Conservation (phyloP, 441 rosid species). For the Theobroma grandiflorum region DNA sequence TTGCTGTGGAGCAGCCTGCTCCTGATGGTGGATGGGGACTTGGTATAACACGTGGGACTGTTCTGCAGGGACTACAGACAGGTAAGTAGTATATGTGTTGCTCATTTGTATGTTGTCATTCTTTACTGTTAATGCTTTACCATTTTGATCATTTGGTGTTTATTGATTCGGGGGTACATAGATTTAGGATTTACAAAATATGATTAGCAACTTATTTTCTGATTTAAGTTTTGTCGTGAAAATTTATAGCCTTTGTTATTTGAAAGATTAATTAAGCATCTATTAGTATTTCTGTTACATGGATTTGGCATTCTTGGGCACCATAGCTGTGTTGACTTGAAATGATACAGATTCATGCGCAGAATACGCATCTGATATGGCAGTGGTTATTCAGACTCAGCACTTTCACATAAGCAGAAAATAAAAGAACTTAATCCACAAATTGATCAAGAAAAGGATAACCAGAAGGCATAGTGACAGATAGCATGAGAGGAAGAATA, state of each 20-base stretch:
- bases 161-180: not conserved
- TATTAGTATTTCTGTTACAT: not conserved
- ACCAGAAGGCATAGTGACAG: not conserved
- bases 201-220: not conserved
- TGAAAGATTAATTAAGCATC: not conserved
- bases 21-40: slow-evolving; percentile 77
- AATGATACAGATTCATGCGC: not conserved
- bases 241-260: not conserved
- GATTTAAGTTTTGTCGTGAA: not conserved
- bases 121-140: not conserved
- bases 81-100: slow-evolving; percentile 52
- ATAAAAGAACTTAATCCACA: not conserved
- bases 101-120: slow-evolving; percentile 16
- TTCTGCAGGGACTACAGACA: slow-evolving; percentile 77
- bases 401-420: not conserved
- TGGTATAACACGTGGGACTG: slow-evolving; percentile 91
- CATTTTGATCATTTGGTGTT: slow-evolving; percentile 5
- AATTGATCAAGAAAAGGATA: not conserved
- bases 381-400: not conserved
- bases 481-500: not conserved
- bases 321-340: not conserved
- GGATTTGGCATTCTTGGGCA: not conserved
- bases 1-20: slow-evolving; percentile 78
- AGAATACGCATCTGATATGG: not conserved
- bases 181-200: slow-evolving; percentile 1